These are phyloP conservation scores for Yamadazyma akitaensis DNA, from an alignment of 805 yeast species.

Conservation along the genomic window DNA sequence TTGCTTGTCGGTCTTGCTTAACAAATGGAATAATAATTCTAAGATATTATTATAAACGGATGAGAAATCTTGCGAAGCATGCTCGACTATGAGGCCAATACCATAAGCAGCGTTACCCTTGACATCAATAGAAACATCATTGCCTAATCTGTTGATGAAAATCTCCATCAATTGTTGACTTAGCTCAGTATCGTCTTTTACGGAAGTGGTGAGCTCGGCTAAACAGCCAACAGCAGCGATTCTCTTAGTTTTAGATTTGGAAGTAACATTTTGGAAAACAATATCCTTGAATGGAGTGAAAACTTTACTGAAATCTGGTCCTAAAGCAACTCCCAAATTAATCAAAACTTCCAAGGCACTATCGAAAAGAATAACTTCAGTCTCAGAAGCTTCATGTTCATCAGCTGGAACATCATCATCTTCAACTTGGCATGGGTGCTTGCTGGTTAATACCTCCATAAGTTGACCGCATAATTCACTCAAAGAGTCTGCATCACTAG, in stretches of 20 bases:
- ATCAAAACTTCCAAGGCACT: conserved; percentile 83
- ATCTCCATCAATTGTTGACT: conserved; percentile 66
- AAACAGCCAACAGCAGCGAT: conserved; percentile 82
- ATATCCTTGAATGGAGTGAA: conserved; percentile 70
- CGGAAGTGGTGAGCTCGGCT: conserved; percentile 81
- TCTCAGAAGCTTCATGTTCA: conserved; percentile 45
- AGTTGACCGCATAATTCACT: conserved; percentile 70
- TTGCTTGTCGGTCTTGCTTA: conserved; percentile 58
- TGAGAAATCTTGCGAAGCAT: conserved; percentile 55
- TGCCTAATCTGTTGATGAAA: conserved; percentile 64
- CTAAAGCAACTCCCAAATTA: conserved; percentile 71
- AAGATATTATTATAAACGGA: conserved; percentile 67
- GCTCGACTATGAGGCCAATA: conserved; percentile 70
- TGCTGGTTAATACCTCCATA: conserved; percentile 70
- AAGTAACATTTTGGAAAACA: conserved; percentile 50
- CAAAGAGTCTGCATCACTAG: conserved; percentile 48
- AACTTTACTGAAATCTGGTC: conserved; percentile 69
- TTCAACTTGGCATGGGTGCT: conserved; percentile 78
- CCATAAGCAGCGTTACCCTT: conserved; percentile 96
- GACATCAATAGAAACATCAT: conserved; percentile 79
- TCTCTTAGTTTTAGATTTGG: conserved; percentile 68
- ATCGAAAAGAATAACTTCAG: conserved; percentile 71
- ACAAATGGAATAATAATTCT: conserved; percentile 74
- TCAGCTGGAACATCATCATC: conserved; percentile 64
- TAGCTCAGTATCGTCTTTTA: conserved; percentile 65